Percentiles rank a stretch among this genome's conserved stretches.
These are phyloP conservation scores for Glarea lozoyensis DNA, from an alignment of 495 filamentous ascomycete species.

Conservation along the genomic window DNA sequence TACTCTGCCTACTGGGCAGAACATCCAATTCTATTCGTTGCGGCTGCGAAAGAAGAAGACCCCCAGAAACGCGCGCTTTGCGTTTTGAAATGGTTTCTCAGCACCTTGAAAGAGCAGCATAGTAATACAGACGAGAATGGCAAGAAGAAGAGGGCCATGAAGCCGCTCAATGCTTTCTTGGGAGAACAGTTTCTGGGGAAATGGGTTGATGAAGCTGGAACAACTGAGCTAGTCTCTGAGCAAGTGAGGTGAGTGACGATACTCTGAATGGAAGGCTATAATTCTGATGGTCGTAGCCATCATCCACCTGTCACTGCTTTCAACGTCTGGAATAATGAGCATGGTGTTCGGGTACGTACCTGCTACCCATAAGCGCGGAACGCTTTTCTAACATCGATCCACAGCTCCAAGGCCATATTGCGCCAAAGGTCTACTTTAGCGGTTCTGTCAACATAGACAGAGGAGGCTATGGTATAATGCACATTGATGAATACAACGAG, in stretches of 20 bases:
- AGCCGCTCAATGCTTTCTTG: conserved; percentile 87
- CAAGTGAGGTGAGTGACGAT: conserved; percentile 56
- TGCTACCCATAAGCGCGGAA: not conserved
- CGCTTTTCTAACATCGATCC: not conserved
- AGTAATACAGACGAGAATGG: conserved; percentile 89
- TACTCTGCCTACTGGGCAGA: conserved; percentile 97
- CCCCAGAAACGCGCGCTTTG: conserved; percentile 75
- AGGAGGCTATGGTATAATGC: conserved; percentile 85
- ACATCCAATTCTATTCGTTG: conserved; percentile 80
- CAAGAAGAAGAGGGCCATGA: conserved; percentile 89
- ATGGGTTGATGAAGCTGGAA: conserved; percentile 55
- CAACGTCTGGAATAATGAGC: conserved; percentile 75
- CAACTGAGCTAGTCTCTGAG: conserved; percentile 60
- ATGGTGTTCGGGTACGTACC: conserved; percentile 45
- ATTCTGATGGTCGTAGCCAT: conserved; percentile 47
- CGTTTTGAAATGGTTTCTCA: conserved; percentile 96
- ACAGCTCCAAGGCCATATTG: conserved; percentile 89
- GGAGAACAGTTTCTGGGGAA: conserved; percentile 80
- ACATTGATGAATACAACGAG: conserved; percentile 60
- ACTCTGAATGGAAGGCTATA: not conserved
- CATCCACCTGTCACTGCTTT: conserved; percentile 98
- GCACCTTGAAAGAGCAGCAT: conserved; percentile 91
- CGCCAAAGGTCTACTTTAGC: conserved; percentile 92
- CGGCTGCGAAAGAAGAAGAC: conserved; percentile 72
- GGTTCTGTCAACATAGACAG: conserved; percentile 93